Evolutionary conservation across 257 asterid genomes (phyloP), one percentile per base, ranked within the genome.

Genomic region (Datura wrightii): DNA sequence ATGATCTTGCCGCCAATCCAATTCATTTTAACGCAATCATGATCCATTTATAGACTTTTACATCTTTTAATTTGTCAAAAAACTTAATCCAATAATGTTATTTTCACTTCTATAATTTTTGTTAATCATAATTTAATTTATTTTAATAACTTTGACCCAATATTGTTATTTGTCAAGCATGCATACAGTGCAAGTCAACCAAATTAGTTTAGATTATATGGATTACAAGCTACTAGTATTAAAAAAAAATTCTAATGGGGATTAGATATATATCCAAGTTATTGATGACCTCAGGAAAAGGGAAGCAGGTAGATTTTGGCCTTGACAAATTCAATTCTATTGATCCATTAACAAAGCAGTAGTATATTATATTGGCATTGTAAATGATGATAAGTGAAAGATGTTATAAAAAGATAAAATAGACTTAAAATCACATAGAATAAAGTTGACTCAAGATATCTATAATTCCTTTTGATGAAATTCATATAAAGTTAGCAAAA

Each of bases 121-220:
- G 4, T 39, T 39, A 4, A 39, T 39, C 4, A 39, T 39, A 4
- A 39, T 39, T 39, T 24, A 24, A 24, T 24, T 24, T 24, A 24
- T 24, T 24, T 24, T 24, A 24, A 24, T 24, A 24, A 24, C 31
- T 63, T 31, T 63, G 71, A 62, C 31, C 16, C 15, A 10, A 10
- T 24, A 62, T 1, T 2, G 2, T 3, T 10, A 10, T 24, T 31
- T 24, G 3, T 60, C 16, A 19, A 24, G 31, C 31, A 24, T 24
- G n/a, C 71, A 63, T 67, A 16, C 1, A 18, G 16, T 71, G 5
- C 79, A 71, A 71, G 79, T 71, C 55, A 71, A 71, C 79, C 56
- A 71, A n/a, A 71, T 2, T n/a, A 41, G 11, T 39, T 37, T 11
- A 66, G 1, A 69, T 41, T 41, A 69, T 3, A 69, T 16, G 8